Evolutionary conservation across 495 filamentous ascomycete species (phyloP).

Genomic region (Tuber indicum): DNA sequence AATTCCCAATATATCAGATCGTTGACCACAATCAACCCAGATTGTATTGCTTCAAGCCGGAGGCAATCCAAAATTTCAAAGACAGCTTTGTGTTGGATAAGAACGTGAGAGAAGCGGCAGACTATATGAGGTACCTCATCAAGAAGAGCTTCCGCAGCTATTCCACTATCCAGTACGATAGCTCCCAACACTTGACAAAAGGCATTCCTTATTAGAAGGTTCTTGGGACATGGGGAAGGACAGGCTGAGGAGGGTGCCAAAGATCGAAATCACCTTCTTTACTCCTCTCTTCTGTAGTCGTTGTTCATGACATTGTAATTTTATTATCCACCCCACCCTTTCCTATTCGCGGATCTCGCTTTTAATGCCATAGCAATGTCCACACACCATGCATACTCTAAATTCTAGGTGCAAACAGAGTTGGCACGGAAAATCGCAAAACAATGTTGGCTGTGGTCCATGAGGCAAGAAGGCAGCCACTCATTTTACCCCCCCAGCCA

Average conservation of each 20-base stretch:
- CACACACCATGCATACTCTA: too few species aligned
- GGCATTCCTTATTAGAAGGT: constrained; percentile 75
- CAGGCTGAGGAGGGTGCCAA: background rate
- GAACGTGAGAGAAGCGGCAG: constrained; percentile 87
- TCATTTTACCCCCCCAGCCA: background rate
- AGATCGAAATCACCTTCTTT: too few species aligned
- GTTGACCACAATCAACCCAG: constrained; percentile 19
- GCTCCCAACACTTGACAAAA: constrained; percentile 94
- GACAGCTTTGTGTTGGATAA: constrained; percentile 91
- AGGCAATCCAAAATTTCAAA: constrained; percentile 84
- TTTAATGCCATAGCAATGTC: background rate
- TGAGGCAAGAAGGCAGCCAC: background rate
- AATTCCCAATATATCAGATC: background rate
- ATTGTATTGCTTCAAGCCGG: constrained; percentile 95
- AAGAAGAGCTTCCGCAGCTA: constrained; percentile 82
- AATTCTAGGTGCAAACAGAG: background rate
- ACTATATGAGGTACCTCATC: constrained; percentile 82
- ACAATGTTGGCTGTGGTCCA: background rate
- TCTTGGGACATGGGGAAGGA: background rate
- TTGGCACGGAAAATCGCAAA: background rate
- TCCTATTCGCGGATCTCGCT: background rate
- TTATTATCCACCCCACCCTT: too few species aligned
- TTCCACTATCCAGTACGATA: constrained; percentile 87
- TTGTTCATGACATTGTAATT: too few species aligned
- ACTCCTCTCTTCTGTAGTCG: too few species aligned